Evolutionary conservation across 179 eudicot species (phyloP), one percentile per base, ranked within the genome.

Genomic region (Silene coronaria): DNA sequence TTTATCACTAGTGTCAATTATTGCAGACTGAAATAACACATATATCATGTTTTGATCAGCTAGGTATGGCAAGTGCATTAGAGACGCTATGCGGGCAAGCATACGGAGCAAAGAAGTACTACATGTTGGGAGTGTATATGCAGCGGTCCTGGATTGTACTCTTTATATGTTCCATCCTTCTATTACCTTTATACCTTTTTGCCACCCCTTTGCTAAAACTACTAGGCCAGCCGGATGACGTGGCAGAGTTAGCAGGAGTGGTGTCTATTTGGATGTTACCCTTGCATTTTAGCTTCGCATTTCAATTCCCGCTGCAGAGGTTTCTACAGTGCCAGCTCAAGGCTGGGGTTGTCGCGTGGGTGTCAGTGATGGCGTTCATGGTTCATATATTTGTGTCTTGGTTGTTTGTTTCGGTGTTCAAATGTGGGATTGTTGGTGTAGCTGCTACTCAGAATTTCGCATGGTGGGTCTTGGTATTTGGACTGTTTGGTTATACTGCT

Each of bases 31-130:
- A 28, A 28, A 28, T 28, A 28, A 1, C 2, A 28, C 32, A 28
- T 28, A 28, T 28, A 28, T 28, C 32, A 36, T 4, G 67, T 24
- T 2, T 3, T 12, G 27, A 2, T 0, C 74, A 84, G 87, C 63
- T 84, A 66, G 87, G 87, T 5, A 82, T 84, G 85, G 87, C 87
- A 26, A 85, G 87, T 72, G 87, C 87, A 46, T 70, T 85, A 22
- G 87, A 85, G 71, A 85, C 87, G 2, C 61, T 85, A 34, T 85
- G 87, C 70, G 87, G 87, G 6, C 87, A 85, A 73, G 87, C 87
- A 55, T 85, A 61, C 60, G 87, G 87, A 1, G 87, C 85, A 17
- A 85, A 85, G 51, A 77, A 85, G 10, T 82, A 82, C 72, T 65
- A 82, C 64, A 78, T 85, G 85, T 28, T 85, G 2, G 87, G 87